Conservation (phyloP, 495 filamentous ascomycete genomes). For the Hypoxylon subgilvum region DNA sequence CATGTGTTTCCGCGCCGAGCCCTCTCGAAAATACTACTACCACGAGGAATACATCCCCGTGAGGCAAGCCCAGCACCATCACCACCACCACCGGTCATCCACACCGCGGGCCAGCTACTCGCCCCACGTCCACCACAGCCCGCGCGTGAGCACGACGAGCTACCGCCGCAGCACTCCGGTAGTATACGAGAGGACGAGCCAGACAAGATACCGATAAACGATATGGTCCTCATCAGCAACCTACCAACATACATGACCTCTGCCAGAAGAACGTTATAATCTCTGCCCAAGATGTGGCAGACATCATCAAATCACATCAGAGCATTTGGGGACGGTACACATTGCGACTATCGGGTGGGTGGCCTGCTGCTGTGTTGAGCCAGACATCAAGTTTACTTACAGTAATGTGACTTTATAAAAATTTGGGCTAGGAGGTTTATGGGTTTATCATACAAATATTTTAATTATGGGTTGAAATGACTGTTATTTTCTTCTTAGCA, state of each 20-base stretch:
- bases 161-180: constrained; percentile 41
- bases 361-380: too few relatives aligned
- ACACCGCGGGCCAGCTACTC: constrained; percentile 32
- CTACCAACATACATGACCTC: neutral
- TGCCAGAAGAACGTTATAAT: too few relatives aligned
- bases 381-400: too few relatives aligned
- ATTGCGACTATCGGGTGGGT: too few relatives aligned
- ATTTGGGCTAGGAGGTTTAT: neutral
- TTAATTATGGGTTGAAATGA: constrained; percentile 10
- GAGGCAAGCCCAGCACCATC: constrained; percentile 36
- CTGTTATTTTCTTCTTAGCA: neutral
- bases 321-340: too few relatives aligned
- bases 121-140: constrained; percentile 41
- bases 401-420: neutral
- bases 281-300: too few relatives aligned
- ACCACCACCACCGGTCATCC: constrained; percentile 35
- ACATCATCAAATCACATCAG: too few relatives aligned
- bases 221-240: neutral
- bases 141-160: constrained; percentile 45
- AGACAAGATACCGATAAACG: constrained; percentile 33
- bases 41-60: constrained; percentile 55
- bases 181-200: constrained; percentile 45
- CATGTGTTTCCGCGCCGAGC: constrained; percentile 52
- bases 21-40: constrained; percentile 55
- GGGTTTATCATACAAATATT: neutral